phyloP scores from a whole-genome alignment of 192 early-diverging fungal species.

The Backusella luteola region DNA sequence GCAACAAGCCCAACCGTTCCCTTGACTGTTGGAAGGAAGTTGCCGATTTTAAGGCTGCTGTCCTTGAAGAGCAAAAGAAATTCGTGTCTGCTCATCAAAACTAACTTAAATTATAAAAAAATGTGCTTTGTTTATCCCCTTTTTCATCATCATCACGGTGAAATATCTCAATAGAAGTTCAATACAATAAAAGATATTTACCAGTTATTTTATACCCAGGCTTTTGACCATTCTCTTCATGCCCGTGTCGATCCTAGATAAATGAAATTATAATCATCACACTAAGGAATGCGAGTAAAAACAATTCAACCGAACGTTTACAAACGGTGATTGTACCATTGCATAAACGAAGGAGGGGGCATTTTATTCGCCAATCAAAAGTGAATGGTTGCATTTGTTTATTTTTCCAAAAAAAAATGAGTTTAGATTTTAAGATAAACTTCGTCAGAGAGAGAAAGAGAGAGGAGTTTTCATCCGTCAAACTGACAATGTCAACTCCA shows the following conservation, averaged over 20 bases:
- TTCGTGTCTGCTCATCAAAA: conserved; percentile 17
- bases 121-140: neutral
- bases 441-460: no score
- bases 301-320: no score
- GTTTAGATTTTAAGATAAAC: no score
- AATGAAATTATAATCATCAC: no score
- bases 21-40: conserved; percentile 34
- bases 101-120: neutral
- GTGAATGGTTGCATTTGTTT: no score
- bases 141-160: neutral
- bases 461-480: neutral
- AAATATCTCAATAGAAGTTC: neutral
- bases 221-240: neutral
- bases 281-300: no score
- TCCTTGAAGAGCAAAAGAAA: conserved; percentile 25
- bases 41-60: conserved; percentile 24
- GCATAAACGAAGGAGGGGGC: no score
- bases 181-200: neutral
- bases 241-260: neutral
- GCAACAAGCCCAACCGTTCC: conserved; percentile 18
- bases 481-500: neutral
- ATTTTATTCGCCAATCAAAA: no score
- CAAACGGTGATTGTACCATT: no score
- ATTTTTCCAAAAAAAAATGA: no score
- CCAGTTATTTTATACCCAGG: neutral